A percentile compares a stretch with the other conserved stretches of the same genome.
These are phyloP conservation scores for Pascua guehoae DNA, from an alignment of 1,284 basidiomycete genomes.

Conservation along the genomic window DNA sequence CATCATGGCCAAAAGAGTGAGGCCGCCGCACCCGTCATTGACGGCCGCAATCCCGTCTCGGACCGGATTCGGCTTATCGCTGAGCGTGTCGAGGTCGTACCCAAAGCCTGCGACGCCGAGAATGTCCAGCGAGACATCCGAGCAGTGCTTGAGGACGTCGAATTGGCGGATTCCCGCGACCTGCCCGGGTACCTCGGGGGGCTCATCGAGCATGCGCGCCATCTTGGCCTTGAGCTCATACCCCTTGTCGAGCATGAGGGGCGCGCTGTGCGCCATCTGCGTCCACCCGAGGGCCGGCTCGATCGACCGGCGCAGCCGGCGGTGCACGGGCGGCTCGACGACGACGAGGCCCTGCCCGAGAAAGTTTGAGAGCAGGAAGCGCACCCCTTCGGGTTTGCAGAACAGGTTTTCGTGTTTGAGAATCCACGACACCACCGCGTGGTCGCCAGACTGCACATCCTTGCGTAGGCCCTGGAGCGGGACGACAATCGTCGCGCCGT, in stretches of 20 bases:
- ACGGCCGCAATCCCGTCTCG: constrained; percentile 47
- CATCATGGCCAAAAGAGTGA: constrained; percentile 54
- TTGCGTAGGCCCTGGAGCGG: too few species aligned
- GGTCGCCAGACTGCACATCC: constrained; percentile 56
- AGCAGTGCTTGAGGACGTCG: constrained; percentile 4
- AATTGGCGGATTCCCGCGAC: constrained; percentile 11
- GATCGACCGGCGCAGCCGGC: constrained; percentile 53
- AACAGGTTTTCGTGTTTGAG: constrained; percentile 61
- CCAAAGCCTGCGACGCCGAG: constrained; percentile 65
- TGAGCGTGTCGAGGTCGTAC: constrained; percentile 54
- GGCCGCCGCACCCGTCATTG: neutral
- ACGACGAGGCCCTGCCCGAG: constrained; percentile 41
- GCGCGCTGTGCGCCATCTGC: constrained; percentile 34
- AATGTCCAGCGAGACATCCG: constrained; percentile 61
- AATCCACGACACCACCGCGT: constrained; percentile 59
- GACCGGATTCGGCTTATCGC: constrained; percentile 27
- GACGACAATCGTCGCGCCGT: too few species aligned
- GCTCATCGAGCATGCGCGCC: constrained; percentile 62
- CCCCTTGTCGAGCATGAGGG: constrained; percentile 63
- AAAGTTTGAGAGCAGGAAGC: constrained; percentile 53
- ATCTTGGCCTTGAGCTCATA: constrained; percentile 51
- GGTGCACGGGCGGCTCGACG: constrained; percentile 54
- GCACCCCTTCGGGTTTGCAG: constrained; percentile 63
- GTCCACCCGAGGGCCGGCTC: constrained; percentile 48
- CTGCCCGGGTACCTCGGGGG: constrained; percentile 7